Evolutionary conservation across 225 moss, liverwort and hornwort genomes (phyloP).

Genomic region (Lunularia cruciata): DNA sequence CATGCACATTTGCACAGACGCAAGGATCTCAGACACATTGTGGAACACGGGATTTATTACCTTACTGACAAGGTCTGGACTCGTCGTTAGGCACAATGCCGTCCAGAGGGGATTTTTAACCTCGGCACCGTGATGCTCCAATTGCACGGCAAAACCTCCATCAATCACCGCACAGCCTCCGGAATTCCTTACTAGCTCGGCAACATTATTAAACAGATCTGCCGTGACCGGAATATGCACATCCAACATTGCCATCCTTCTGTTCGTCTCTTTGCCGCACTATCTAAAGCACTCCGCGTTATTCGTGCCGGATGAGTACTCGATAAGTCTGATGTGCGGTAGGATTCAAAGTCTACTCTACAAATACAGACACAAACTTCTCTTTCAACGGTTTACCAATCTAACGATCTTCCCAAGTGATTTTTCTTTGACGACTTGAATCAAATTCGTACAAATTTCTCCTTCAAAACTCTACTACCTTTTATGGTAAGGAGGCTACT

Average conservation of each 20-base stretch:
- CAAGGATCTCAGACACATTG: not conserved
- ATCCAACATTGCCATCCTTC: slow-evolving; percentile 28
- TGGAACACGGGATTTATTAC: slow-evolving; percentile 35
- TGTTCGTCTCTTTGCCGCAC: not conserved
- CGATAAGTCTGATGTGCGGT: too few species aligned
- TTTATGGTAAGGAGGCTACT: too few species aligned
- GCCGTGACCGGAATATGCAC: not conserved
- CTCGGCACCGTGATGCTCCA: slow-evolving; percentile 82
- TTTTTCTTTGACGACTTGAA: too few species aligned
- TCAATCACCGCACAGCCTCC: slow-evolving; percentile 86
- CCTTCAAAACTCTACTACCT: too few species aligned
- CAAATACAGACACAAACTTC: too few species aligned
- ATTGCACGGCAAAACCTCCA: slow-evolving; percentile 92
- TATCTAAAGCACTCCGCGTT: too few species aligned
- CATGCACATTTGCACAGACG: not conserved
- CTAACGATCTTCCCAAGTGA: too few species aligned
- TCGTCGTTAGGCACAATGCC: slow-evolving; percentile 70
- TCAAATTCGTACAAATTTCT: too few species aligned
- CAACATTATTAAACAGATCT: slow-evolving; percentile 25
- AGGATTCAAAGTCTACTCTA: too few species aligned
- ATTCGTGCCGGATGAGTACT: too few species aligned
- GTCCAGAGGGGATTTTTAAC: slow-evolving; percentile 85
- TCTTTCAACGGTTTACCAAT: too few species aligned
- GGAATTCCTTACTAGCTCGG: slow-evolving; percentile 61
- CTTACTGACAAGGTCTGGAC: slow-evolving; percentile 69